Base-by-base conservation (phyloP, 2,329 filamentous ascomycete species). In the Huntiella bhutanensis region DNA sequence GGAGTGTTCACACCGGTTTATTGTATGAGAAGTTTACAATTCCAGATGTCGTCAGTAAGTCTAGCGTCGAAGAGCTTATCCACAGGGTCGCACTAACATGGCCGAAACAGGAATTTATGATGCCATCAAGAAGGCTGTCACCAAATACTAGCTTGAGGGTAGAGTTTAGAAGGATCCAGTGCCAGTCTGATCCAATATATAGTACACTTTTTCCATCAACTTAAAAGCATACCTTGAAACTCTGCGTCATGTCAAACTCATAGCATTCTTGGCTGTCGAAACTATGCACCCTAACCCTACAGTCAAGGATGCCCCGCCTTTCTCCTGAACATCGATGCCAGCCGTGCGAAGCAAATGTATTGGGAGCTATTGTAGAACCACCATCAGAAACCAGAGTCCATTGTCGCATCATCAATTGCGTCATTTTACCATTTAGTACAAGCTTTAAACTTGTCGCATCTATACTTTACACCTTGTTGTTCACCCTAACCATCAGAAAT, bases 41-140 rank as follows among this genome's bases (percentile, higher is more conserved):
- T 47, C 87, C 87, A 0, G 87, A 94, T 62, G 80, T 93, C 55
- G 75, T 82, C 11, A 77, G 86, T 92, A 65, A 77, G 84, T 80
- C 37, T 12, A 22, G 33, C 6, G 7, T 35, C 33, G 8, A 45
- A 28, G 13, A 33, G 4, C 11, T 32, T 3, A 5, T 16, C 33
- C 8, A 12, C 12, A 15, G 16, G 33, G 12, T 46, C 17, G 48
- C 37, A 16, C 35, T 36, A 41, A 41, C 37, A 17, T 40, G 38
- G 17, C 12, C 22, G 5, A n/a, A 22, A 22, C 39, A 52, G 51
- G 51, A 42, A 51, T 52, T 49, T 47, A 38, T 13, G 47, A 44
- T 33, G 72, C 71, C 13, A 78, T 85, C 53, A 80, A 77, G 59
- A 72, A 70, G 54, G 68, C 75, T 1, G 57, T 83, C 45, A 66